These are phyloP conservation scores for Phanerochaete carnosa DNA, from an alignment of 768 basidiomycete genomes.

Conservation along the genomic window DNA sequence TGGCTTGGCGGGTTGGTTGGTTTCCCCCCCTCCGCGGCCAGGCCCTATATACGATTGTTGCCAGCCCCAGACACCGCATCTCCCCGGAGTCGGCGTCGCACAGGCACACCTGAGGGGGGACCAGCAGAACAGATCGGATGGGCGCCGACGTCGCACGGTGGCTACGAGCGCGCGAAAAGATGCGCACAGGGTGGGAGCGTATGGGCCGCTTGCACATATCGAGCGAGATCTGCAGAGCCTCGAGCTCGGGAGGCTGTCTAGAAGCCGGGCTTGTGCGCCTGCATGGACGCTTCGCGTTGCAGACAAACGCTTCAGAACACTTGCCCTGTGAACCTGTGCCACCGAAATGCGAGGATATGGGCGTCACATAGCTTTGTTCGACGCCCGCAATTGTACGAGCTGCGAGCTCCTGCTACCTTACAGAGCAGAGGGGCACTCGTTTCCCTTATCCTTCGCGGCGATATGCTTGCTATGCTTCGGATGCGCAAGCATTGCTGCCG, in stretches of 20 bases:
- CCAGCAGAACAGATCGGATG: not conserved
- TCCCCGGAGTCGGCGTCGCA: slow-evolving; percentile 3
- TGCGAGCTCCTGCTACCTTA: not conserved
- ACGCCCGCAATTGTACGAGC: not conserved
- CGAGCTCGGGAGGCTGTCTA: not conserved
- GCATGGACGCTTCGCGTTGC: not conserved
- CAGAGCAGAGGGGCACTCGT: too few relatives aligned
- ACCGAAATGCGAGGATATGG: not conserved
- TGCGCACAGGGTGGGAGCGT: not conserved
- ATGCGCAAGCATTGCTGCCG: not conserved
- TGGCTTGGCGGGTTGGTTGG: not conserved
- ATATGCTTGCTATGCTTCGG: too few relatives aligned
- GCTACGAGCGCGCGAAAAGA: not conserved
- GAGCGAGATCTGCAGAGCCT: slow-evolving; percentile 2
- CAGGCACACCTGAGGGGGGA: not conserved
- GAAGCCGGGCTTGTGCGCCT: not conserved
- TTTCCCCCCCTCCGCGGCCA: not conserved
- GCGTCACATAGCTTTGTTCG: not conserved
- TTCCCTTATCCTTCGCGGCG: too few relatives aligned
- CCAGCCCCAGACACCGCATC: not conserved
- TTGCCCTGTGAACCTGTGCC: not conserved
- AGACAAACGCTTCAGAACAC: not conserved
- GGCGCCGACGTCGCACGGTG: not conserved
- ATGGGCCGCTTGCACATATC: not conserved
- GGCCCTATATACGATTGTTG: not conserved